These are phyloP conservation scores for Colletotrichum eremochloae DNA, from an alignment of 2,329 filamentous ascomycete genomes.

Conservation along the genomic window DNA sequence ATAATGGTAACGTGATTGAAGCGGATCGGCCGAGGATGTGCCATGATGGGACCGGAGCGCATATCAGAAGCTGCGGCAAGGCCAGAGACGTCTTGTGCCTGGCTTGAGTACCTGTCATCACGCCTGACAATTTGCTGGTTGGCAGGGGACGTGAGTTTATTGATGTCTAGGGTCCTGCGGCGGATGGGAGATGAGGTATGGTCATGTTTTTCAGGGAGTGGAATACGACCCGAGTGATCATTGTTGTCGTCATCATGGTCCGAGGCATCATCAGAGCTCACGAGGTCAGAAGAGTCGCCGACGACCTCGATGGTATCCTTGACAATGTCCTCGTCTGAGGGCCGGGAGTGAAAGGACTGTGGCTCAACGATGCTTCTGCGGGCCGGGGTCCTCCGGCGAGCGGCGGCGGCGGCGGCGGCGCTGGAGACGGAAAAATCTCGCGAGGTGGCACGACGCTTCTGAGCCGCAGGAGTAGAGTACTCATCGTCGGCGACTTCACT, in stretches of 20 bases:
- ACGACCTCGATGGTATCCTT: conserved; percentile 71
- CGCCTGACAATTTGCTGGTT: conserved; percentile 21
- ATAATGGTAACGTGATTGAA: conserved; percentile 40
- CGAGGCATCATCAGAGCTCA: conserved; percentile 49
- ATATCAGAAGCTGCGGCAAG: conserved; percentile 2
- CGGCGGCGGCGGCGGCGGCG: conserved; percentile 12
- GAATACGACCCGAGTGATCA: conserved; percentile 11
- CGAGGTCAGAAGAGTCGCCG: conserved; percentile 51
- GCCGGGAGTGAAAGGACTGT: conserved; percentile 34
- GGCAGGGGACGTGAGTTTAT: conserved; percentile 4
- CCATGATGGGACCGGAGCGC: conserved; percentile 33
- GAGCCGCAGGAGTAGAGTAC: conserved; percentile 28
- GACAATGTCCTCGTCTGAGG: conserved; percentile 59
- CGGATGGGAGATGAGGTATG: conserved; percentile 33
- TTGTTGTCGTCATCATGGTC: conserved; percentile 37
- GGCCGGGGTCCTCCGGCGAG: conserved; percentile 56
- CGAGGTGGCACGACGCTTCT: conserved; percentile 41
- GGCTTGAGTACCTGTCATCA: conserved; percentile 8
- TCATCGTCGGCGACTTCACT: conserved; percentile 43
- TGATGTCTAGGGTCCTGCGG: conserved; percentile 18
- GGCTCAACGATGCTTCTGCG: conserved; percentile 53
- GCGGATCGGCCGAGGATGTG: conserved; percentile 41
- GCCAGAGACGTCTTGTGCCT: conserved; percentile 7
- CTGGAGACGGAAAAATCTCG: conserved; percentile 40
- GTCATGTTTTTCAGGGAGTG: conserved; percentile 21